Conservation (phyloP, 2,329 filamentous ascomycete species). For the Didymella sp. region DNA sequence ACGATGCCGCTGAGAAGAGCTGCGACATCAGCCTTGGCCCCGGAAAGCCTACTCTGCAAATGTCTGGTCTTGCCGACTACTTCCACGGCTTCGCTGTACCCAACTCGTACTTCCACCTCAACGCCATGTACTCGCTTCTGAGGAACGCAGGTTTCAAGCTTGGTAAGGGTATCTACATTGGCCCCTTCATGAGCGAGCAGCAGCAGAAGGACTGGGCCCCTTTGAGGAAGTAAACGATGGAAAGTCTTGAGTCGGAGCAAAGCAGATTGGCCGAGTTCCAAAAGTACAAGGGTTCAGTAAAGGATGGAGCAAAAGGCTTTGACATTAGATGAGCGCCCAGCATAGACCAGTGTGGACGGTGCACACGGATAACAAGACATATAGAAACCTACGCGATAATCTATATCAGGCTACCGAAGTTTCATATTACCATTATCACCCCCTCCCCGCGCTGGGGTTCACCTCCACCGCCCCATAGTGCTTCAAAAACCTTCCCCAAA, state of each 20-base stretch:
- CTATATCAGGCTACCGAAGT: no score
- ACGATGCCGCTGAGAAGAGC: slow-evolving; percentile 26
- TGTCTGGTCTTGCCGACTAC: slow-evolving; percentile 25
- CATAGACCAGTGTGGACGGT: no score
- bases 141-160: slow-evolving; percentile 29
- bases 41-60: slow-evolving; percentile 18
- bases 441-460: slow-evolving; percentile 17
- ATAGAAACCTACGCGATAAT: no score
- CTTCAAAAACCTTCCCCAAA: slow-evolving; percentile 23
- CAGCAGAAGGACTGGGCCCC: slow-evolving; percentile 29
- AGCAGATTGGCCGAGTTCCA: no score
- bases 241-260: no score
- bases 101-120: slow-evolving; percentile 36
- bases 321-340: no score
- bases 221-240: background rate
- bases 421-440: no score
- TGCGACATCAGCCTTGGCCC: slow-evolving; percentile 18
- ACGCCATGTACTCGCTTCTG: slow-evolving; percentile 34
- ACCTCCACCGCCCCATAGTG: slow-evolving; percentile 23
- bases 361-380: no score
- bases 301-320: no score
- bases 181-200: slow-evolving; percentile 28
- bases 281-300: no score
- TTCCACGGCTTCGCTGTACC: slow-evolving; percentile 27
- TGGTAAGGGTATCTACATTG: slow-evolving; percentile 27